phyloP scores from a whole-genome alignment of 352 stramenopile genomes.

The Blastocystis sp. region DNA sequence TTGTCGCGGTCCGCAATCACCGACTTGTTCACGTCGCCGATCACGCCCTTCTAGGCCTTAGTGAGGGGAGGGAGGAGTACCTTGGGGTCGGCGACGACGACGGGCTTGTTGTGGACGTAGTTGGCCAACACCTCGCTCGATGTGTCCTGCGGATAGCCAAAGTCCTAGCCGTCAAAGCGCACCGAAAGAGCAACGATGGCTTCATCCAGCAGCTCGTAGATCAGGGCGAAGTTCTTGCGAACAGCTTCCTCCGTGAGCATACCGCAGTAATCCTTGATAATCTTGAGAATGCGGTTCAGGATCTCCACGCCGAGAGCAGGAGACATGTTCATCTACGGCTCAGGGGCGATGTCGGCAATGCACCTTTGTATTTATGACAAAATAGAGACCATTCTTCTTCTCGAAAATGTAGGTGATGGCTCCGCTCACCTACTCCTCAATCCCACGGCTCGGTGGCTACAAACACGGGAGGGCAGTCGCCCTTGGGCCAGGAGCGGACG shows the following conservation, averaged over 20 bases:
- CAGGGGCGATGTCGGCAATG: not conserved
- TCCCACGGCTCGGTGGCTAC: constrained; percentile 53
- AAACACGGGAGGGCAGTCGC: constrained; percentile 91
- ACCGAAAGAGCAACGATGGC: constrained; percentile 74
- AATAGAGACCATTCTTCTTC: constrained; percentile 83
- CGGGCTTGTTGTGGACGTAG: constrained; percentile 96
- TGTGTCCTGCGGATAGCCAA: constrained; percentile 93
- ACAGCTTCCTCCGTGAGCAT: constrained; percentile 95
- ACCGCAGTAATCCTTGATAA: constrained; percentile 99
- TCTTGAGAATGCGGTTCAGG: constrained; percentile 85
- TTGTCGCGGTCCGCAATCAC: constrained; percentile 72
- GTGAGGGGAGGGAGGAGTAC: constrained; percentile 72
- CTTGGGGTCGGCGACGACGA: constrained; percentile 72
- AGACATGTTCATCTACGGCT: constrained; percentile 83
- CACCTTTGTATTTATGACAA: constrained; percentile 88
- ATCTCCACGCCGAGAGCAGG: constrained; percentile 91
- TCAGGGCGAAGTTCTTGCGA: constrained; percentile 97
- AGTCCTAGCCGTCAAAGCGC: constrained; percentile 80
- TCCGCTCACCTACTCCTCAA: constrained; percentile 80
- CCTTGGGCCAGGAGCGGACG: constrained; percentile 96
- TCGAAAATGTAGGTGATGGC: constrained; percentile 85
- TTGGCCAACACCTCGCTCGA: constrained; percentile 93
- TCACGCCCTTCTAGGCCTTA: constrained; percentile 22
- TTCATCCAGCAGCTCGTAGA: constrained; percentile 98
- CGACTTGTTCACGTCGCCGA: constrained; percentile 71